Percentiles rank a stretch among this genome's conserved stretches.
These are phyloP conservation scores for Moesziomyces globuligerus DNA, from an alignment of 1,284 basidiomycete species.

Conservation along the genomic window DNA sequence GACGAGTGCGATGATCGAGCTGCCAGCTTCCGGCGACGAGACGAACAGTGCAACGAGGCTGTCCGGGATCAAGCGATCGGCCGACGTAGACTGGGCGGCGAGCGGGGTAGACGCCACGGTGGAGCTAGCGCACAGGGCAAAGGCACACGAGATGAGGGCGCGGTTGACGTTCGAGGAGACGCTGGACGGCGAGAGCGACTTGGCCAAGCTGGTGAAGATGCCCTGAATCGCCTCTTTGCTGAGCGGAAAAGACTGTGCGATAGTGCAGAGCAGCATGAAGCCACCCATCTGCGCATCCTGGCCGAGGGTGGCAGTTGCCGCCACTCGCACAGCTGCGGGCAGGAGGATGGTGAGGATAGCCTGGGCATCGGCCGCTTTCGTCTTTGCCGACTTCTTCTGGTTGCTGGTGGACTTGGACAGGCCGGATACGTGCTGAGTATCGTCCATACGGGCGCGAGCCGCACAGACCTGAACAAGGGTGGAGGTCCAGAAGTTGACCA, in stretches of 20 bases:
- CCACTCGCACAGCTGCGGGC: constrained; percentile 61
- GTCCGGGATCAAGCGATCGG: constrained; percentile 41
- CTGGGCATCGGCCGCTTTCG: constrained; percentile 52
- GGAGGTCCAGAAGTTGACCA: constrained; percentile 86
- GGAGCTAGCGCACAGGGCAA: constrained; percentile 52
- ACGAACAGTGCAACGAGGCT: constrained; percentile 37
- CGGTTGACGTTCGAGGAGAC: constrained; percentile 30
- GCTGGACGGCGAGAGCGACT: constrained; percentile 19
- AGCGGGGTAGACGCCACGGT: constrained; percentile 28
- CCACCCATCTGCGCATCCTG: constrained; percentile 55
- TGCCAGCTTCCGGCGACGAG: constrained; percentile 22
- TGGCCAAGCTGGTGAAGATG: constrained; percentile 42
- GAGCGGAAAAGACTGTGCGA: constrained; percentile 55
- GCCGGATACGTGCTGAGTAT: constrained; percentile 69
- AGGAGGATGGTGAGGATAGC: constrained; percentile 65
- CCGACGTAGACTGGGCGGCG: constrained; percentile 11
- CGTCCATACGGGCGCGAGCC: constrained; percentile 38
- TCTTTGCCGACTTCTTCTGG: constrained; percentile 40
- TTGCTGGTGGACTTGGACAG: constrained; percentile 44
- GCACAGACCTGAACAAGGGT: constrained; percentile 78
- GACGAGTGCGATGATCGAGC: constrained; percentile 22
- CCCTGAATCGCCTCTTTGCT: constrained; percentile 54
- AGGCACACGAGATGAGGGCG: constrained; percentile 49
- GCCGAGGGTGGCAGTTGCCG: constrained; percentile 32
- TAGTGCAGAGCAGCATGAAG: constrained; percentile 59